Evolutionary conservation across 1,284 basidiomycete genomes (phyloP).

Genomic region (Cystobasidium slooffiae): DNA sequence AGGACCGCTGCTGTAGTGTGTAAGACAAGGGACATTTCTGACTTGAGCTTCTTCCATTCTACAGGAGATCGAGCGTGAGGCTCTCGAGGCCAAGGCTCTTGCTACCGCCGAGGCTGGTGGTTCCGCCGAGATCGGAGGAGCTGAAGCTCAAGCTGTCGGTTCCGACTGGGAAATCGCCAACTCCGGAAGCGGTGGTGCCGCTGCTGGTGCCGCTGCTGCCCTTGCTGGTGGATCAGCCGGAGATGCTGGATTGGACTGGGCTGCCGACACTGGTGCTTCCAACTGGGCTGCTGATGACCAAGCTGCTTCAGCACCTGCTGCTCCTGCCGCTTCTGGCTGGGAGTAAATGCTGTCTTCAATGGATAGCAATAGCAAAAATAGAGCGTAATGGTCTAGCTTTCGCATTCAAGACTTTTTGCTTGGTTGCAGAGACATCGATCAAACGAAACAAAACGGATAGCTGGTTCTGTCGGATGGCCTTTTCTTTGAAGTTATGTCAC

Average conservation of each 20-base stretch:
- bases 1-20: background rate
- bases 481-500: background rate
- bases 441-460: constrained; percentile 24
- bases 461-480: background rate
- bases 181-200: constrained; percentile 62
- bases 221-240: constrained; percentile 67
- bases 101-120: constrained; percentile 65
- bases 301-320: constrained; percentile 1
- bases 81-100: constrained; percentile 86
- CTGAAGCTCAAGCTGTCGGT: constrained; percentile 58
- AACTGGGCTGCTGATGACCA: constrained; percentile 44
- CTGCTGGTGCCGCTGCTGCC: constrained; percentile 75
- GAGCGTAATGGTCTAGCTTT: background rate
- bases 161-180: constrained; percentile 70
- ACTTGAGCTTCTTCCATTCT: background rate
- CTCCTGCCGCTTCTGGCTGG: constrained; percentile 39
- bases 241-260: constrained; percentile 73
- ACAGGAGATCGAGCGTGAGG: constrained; percentile 90
- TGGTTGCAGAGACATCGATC: background rate
- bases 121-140: constrained; percentile 59
- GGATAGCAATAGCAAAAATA: constrained; percentile 8
- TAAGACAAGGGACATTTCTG: background rate
- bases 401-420: background rate
- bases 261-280: constrained; percentile 58
- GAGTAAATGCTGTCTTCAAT: constrained; percentile 29